Evolutionary conservation across 805 yeast genomes (phyloP), one percentile per base, ranked within the genome.

Genomic region (Barnettozyma sp.): DNA sequence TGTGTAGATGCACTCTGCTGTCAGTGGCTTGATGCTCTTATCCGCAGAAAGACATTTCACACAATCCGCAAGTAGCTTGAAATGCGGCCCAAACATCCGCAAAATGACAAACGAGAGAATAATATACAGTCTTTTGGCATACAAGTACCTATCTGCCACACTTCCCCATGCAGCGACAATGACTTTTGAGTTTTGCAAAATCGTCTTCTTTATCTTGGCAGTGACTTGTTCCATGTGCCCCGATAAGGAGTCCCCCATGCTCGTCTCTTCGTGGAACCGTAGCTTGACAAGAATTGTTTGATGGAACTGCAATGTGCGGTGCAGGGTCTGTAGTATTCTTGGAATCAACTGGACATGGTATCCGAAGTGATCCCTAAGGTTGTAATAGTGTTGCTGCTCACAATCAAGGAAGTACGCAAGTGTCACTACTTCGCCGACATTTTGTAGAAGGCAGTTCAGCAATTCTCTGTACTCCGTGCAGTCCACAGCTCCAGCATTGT

Each of bases 71-170:
- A 9, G 12, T 4, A 33, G 10, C 3, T 21, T 15, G 20, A 29
- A 6, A 4, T 30, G 31, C 8, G 20, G 6, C 4, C 26, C 36
- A 13, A 35, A 33, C 20, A 33, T 14, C 5, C 27, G 14, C 13
- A 39, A n/a, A 5, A 39, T 26, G 7, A 35, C 8, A 17, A 30
- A 39, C 2, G 42, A 39, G 10, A 35, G 22, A 11, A 35, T 29
- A 30, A 39, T 23, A 13, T 39, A 32, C 3, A 39, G 20, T 25
- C 42, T 28, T 22, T 39, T 39, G 5, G 39, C 37, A 23, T 39
- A 39, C 2, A 37, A 19, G 16, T 33, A 39, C 5, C 20, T 18
- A 6, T 30, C 26, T 5, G 39, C 32, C 6, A 39, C 23, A 15
- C 34, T 24, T 3, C 39, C 35, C 13, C 22, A 29, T 11, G 31